Conservation (phyloP, 129 eudicot genomes). For the Centaurea solstitialis region DNA sequence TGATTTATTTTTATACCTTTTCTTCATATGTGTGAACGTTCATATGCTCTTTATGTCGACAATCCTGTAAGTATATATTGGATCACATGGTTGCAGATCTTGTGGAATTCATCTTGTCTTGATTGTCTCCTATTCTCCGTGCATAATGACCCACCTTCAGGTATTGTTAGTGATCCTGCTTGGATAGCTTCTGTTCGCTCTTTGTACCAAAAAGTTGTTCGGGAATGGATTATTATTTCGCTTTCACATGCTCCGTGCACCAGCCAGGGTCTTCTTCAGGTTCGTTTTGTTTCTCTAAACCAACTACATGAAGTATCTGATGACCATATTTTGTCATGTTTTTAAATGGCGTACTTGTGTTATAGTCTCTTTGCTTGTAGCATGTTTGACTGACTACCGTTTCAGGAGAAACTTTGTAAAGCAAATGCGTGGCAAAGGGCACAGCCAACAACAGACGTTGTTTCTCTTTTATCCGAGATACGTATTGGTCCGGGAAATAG, state of each 20-base stretch:
- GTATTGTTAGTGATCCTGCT: conserved; percentile 83
- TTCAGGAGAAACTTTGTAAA: conserved; percentile 92
- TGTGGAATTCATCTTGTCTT: conserved; percentile 93
- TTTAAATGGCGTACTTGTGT: neutral
- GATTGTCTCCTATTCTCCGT: conserved; percentile 83
- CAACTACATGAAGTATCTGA: neutral
- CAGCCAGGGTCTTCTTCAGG: conserved; percentile 99
- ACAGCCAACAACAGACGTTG: conserved; percentile 92
- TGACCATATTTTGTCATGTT: neutral
- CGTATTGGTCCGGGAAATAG: conserved; percentile 88
- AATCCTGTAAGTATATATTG: conserved; percentile 2
- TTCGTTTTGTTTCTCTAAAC: conserved; percentile 10
- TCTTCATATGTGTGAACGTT: neutral
- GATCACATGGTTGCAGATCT: conserved; percentile 62
- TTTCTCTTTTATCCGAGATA: conserved; percentile 91
- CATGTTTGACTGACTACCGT: neutral
- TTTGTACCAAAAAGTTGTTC: conserved; percentile 80
- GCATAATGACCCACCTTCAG: conserved; percentile 78
- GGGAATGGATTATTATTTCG: conserved; percentile 92
- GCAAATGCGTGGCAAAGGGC: conserved; percentile 79
- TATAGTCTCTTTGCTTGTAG: neutral
- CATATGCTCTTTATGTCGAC: neutral
- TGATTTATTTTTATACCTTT: neutral
- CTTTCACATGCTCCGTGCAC: conserved; percentile 99
- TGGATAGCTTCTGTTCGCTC: conserved; percentile 80